Percentiles rank a stretch among this genome's conserved stretches.
phyloP scores from a whole-genome alignment of 1,139 yeast genomes.

The Chernovozyma sophiae-reginae region DNA sequence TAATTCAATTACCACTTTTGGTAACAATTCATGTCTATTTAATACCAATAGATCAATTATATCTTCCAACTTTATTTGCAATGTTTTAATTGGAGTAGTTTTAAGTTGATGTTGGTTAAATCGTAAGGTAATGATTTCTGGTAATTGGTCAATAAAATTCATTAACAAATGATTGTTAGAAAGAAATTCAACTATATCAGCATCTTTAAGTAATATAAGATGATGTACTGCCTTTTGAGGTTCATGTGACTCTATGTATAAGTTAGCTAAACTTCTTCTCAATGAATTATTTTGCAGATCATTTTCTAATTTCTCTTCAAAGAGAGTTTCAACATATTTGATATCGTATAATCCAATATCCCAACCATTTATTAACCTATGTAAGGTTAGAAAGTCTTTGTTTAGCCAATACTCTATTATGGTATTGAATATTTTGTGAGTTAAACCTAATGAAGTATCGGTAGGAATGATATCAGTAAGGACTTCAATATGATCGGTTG shows the following conservation, averaged over 20 bases:
- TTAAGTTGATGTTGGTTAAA: constrained; percentile 28
- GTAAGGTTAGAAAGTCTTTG: constrained; percentile 31
- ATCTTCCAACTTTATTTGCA: constrained; percentile 37
- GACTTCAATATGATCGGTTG: constrained; percentile 41
- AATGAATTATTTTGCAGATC: constrained; percentile 16
- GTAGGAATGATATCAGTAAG: constrained; percentile 56
- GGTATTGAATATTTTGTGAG: constrained; percentile 43
- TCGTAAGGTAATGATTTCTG: constrained; percentile 48
- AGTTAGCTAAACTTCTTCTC: constrained; percentile 49
- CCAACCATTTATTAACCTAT: constrained; percentile 53
- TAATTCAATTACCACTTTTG: constrained; percentile 44
- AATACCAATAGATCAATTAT: constrained; percentile 57
- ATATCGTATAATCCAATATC: constrained; percentile 51
- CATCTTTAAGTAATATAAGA: constrained; percentile 52
- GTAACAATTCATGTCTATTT: constrained; percentile 60
- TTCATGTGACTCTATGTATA: constrained; percentile 56
- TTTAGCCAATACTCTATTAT: constrained; percentile 50
- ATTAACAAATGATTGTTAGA: constrained; percentile 58
- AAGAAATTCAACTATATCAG: constrained; percentile 53
- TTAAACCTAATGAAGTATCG: constrained; percentile 32
- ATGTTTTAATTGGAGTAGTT: constrained; percentile 37
- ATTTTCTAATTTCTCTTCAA: constrained; percentile 42
- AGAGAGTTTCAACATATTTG: constrained; percentile 35
- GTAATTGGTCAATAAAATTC: constrained; percentile 45
- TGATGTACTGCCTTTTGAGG: constrained; percentile 64